Conservation (phyloP, 2,329 filamentous ascomycete species). For the Fusarium poae region DNA sequence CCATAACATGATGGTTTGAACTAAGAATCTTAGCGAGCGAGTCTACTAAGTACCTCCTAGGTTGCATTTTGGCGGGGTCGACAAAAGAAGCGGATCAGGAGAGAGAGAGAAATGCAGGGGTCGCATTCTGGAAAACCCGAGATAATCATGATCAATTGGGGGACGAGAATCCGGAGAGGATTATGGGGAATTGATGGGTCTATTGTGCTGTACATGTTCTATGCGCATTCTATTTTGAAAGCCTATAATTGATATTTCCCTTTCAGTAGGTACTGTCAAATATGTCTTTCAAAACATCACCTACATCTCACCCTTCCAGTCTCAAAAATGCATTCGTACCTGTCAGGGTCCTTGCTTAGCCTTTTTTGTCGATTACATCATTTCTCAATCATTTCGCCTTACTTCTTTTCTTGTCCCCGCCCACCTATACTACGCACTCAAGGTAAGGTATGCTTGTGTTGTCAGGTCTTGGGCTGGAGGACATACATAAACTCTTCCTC, state of each 20-base stretch:
- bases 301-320: constrained; percentile 1
- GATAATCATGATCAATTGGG: constrained; percentile 28
- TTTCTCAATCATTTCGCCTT: constrained; percentile 21
- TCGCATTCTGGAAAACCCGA: not conserved
- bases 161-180: not conserved
- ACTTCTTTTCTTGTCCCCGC: constrained; percentile 14
- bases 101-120: constrained; percentile 19
- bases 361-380: constrained; percentile 43
- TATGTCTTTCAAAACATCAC: not conserved
- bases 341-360: constrained; percentile 27
- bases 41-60: constrained; percentile 20
- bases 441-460: not conserved
- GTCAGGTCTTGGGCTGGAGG: not conserved
- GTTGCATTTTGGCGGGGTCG: constrained; percentile 41
- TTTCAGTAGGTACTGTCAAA: not conserved
- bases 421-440: not conserved
- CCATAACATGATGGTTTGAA: constrained; percentile 34
- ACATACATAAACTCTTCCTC: constrained; percentile 25
- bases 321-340: not conserved
- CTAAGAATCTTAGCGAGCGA: constrained; percentile 33
- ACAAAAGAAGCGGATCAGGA: constrained; percentile 41
- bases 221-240: not conserved
- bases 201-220: not conserved
- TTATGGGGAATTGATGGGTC: constrained; percentile 2
- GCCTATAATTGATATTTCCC: not conserved